Conservation (phyloP, 2,329 filamentous ascomycete species). For the Metarhizium brunneum region DNA sequence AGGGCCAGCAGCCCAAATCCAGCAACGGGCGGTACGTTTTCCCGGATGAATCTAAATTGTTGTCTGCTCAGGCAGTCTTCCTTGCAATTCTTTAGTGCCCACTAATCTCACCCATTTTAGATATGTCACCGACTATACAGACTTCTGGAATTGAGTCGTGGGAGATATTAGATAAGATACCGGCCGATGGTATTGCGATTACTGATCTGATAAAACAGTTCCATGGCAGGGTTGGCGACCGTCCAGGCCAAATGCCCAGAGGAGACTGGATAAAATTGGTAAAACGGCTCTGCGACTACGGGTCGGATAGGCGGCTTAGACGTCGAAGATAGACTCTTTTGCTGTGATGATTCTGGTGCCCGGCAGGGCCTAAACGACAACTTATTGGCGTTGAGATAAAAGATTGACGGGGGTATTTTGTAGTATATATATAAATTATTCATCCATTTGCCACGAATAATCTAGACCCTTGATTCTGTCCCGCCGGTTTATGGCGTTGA, state of each 20-base stretch:
- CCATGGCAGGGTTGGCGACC: slow-evolving; percentile 40
- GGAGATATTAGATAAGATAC: slow-evolving; percentile 46
- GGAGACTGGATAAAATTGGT: slow-evolving; percentile 51
- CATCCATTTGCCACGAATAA: slow-evolving; percentile 96
- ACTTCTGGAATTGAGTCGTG: slow-evolving; percentile 32
- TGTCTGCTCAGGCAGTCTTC: neutral
- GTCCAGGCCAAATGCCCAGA: slow-evolving; percentile 40
- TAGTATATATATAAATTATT: slow-evolving; percentile 36
- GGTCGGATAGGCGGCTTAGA: slow-evolving; percentile 42
- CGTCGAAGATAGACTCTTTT: slow-evolving; percentile 23
- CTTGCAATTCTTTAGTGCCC: neutral
- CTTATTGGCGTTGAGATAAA: neutral
- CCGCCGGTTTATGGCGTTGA: slow-evolving; percentile 73
- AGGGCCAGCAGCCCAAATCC: slow-evolving; percentile 52
- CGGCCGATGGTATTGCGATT: slow-evolving; percentile 45
- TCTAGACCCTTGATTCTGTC: slow-evolving; percentile 70
- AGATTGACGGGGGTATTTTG: neutral
- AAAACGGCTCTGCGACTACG: slow-evolving; percentile 44
- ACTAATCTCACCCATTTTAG: slow-evolving; percentile 7
- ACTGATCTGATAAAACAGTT: slow-evolving; percentile 45
- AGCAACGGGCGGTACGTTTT: slow-evolving; percentile 26
- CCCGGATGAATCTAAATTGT: neutral
- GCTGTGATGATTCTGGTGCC: neutral
- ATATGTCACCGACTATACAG: slow-evolving; percentile 26
- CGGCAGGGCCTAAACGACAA: neutral